Percentiles rank a stretch among this genome's conserved stretches.
Evolutionary conservation across 108 stramenopile genomes (phyloP).

Genomic region (Cyclostephanos tholiformis): DNA sequence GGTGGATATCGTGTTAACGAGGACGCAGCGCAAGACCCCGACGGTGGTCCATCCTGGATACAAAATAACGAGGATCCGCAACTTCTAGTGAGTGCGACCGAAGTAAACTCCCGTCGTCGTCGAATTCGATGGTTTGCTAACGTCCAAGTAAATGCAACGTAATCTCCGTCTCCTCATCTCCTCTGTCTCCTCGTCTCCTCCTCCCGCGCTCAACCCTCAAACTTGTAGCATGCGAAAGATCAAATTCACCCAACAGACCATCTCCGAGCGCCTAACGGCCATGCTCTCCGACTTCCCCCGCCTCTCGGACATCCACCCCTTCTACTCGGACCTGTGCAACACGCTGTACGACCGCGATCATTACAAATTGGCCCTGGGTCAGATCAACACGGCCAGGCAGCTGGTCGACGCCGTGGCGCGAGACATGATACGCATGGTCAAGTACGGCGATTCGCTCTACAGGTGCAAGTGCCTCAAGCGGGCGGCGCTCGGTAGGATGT

Average conservation of each 20-base stretch:
- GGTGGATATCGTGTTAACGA: conserved; percentile 96
- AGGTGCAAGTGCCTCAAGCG: conserved; percentile 99
- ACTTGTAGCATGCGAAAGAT: conserved; percentile 94
- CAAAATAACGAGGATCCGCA: conserved; percentile 95
- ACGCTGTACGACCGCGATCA: conserved; percentile 99
- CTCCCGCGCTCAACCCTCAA: no score
- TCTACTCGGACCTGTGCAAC: conserved; percentile 99
- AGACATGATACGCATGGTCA: conserved; percentile 98
- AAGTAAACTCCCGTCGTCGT: no score
- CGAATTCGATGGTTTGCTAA: no score
- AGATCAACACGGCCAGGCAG: conserved; percentile 95
- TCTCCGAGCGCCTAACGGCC: conserved; percentile 87
- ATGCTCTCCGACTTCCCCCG: conserved; percentile 97
- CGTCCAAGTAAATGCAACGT: no score
- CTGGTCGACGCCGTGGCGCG: conserved; percentile 90
- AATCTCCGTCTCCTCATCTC: conserved; percentile 1
- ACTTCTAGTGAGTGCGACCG: conserved; percentile 85
- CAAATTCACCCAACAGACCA: conserved; percentile 98
- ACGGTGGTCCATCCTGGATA: conserved; percentile 99
- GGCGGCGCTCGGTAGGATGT: conserved; percentile 99
- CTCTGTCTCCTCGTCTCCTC: neutral
- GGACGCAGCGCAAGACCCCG: conserved; percentile 96
- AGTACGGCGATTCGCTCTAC: conserved; percentile 98
- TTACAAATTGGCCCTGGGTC: conserved; percentile 99
- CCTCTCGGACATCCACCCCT: conserved; percentile 98